Base-by-base conservation (phyloP, 176 grass and related monocot species). In the Themeda triandra region DNA sequence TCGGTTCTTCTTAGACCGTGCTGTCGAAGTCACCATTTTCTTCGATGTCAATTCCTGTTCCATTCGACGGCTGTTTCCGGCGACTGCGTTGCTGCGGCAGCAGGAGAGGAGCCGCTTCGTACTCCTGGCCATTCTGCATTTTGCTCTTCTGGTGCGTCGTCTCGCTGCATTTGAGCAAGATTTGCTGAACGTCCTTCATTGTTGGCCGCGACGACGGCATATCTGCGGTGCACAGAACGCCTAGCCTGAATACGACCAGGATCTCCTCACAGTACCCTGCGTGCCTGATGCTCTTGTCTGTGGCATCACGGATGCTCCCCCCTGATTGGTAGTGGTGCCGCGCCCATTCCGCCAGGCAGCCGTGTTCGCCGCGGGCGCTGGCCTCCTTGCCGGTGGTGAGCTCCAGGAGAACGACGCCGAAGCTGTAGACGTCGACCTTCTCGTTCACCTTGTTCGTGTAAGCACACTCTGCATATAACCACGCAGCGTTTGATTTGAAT, bases 401-500 rank as follows among this genome's bases (percentile, higher is more conserved):
- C 87, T 99, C 93, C 42, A 99, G 78, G 13, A 99, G 89, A 30
- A 99, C 93, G 23, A 96, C 96, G 45, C 93, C 96, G 80, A 96
- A 99, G 86, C 96, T 99, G 87, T 96, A 99, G 6, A 94, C 91
- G 65, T 96, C 93, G 0, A 94, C 86, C 49, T 99, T 99, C 88
- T 94, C 91, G 36, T 78, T 92, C 39, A 92, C 46, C 63, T 90
- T 95, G 64, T 84, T 91, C 4, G 92, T 82, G 79, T 97, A 94
- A 7, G 60, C 89, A 17, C 88, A 87, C 85, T 94, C 94, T 94
- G 87, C 49, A 53, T 19, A 11, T 33, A 23, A 60, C 32, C 5
- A 28, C 13, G 13, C 13, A 30, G 25, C 25, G 25, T 66, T 68
- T 76, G 70, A 24, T 59, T 59, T 37, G 36, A 37, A 40, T 40